These are phyloP conservation scores for Wickerhamomyces sp. DNA, from an alignment of 1,139 yeast genomes.

Conservation along the genomic window DNA sequence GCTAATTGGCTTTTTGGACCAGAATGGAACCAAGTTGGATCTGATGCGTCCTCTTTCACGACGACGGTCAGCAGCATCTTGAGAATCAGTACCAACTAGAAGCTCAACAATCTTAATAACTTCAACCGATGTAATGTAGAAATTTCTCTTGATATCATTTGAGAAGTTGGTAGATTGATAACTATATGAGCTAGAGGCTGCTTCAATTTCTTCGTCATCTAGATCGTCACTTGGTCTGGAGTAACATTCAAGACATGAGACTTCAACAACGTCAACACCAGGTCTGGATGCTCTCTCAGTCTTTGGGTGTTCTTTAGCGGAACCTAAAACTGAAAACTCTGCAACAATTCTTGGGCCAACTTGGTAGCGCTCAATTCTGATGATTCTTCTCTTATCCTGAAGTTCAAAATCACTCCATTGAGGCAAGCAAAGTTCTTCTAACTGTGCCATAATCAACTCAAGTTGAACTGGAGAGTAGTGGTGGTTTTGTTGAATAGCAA, in stretches of 20 bases:
- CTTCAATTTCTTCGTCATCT: conserved; percentile 23
- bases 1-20: conserved; percentile 57
- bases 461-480: conserved; percentile 43
- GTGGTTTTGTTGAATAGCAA: conserved; percentile 28
- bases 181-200: neutral
- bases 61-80: conserved; percentile 41
- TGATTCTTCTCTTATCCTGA: conserved; percentile 48
- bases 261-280: conserved; percentile 47
- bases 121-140: conserved; percentile 61
- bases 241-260: conserved; percentile 50
- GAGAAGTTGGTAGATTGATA: conserved; percentile 2
- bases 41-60: conserved; percentile 60
- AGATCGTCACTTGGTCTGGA: conserved; percentile 33
- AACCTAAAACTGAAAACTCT: conserved; percentile 46
- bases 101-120: conserved; percentile 60
- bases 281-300: conserved; percentile 30
- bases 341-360: conserved; percentile 41
- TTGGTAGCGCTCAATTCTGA: conserved; percentile 52
- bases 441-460: conserved; percentile 37
- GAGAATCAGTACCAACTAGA: conserved; percentile 44
- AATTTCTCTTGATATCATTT: conserved; percentile 29
- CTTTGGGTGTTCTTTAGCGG: conserved; percentile 42
- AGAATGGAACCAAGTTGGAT: conserved; percentile 62
- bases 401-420: conserved; percentile 44
- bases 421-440: conserved; percentile 45